Percentiles rank a stretch among this genome's conserved stretches.
Conservation (phyloP, 768 basidiomycete genomes). For the Boletus subcaerulescens region DNA sequence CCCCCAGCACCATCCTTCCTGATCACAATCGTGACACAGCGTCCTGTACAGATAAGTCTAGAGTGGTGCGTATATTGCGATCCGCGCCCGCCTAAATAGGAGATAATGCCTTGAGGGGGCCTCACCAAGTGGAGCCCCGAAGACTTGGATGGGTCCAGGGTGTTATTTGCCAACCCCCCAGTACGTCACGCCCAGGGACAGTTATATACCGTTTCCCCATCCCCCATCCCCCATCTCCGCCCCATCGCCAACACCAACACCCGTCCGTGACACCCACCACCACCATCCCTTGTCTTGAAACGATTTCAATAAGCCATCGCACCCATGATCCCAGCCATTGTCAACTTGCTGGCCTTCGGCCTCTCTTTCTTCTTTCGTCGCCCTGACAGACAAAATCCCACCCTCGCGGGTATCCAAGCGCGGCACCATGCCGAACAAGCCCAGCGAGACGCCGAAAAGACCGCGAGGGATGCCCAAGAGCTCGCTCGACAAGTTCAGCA, state of each 20-base stretch:
- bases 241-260: too few relatives aligned
- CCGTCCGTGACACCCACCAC: too few relatives aligned
- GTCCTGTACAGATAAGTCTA: too few relatives aligned
- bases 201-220: neutral
- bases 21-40: too few relatives aligned
- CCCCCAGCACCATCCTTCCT: too few relatives aligned
- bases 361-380: neutral
- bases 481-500: neutral
- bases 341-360: neutral
- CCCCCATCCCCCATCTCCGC: neutral
- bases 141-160: neutral
- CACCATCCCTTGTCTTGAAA: too few relatives aligned
- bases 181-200: too few relatives aligned
- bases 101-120: too few relatives aligned
- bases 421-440: slow-evolving; percentile 7
- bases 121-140: neutral
- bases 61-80: too few relatives aligned
- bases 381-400: slow-evolving; percentile 11
- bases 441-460: neutral
- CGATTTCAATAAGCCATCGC: neutral
- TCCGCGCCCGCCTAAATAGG: too few relatives aligned
- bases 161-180: neutral
- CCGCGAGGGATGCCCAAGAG: slow-evolving; percentile 1
- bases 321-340: neutral
- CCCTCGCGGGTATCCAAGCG: slow-evolving; percentile 3